Evolutionary conservation across 2,329 filamentous ascomycete genomes (phyloP).

Genomic region (Ophiocordyceps sinensis): DNA sequence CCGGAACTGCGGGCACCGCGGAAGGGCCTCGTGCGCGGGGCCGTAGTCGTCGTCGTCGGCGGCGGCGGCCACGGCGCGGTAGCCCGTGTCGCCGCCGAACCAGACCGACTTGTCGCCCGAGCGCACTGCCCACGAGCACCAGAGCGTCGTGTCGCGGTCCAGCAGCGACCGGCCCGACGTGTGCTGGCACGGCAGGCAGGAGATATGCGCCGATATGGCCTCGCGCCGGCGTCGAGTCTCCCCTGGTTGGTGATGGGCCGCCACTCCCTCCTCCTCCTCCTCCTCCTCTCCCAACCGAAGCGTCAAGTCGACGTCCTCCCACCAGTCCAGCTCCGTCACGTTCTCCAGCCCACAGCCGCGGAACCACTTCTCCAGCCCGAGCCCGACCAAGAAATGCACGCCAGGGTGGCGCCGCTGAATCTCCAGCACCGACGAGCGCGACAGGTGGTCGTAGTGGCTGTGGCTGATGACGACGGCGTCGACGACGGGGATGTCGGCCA

Average conservation of each 20-base stretch:
- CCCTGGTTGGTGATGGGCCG: background rate
- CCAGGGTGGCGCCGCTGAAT: conserved; percentile 58
- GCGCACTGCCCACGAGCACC: conserved; percentile 73
- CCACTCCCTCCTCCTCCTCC: conserved; percentile 5
- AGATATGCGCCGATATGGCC: conserved; percentile 54
- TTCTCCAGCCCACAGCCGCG: conserved; percentile 51
- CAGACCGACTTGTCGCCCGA: conserved; percentile 67
- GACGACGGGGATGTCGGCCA: conserved; percentile 62
- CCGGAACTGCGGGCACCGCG: conserved; percentile 69
- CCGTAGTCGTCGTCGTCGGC: conserved; percentile 52
- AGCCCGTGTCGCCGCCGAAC: conserved; percentile 86
- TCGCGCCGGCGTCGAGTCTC: conserved; percentile 3
- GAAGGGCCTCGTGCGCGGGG: conserved; percentile 48
- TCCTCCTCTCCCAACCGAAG: conserved; percentile 25
- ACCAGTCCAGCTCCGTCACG: conserved; percentile 89
- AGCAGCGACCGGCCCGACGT: conserved; percentile 52
- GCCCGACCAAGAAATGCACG: conserved; percentile 75
- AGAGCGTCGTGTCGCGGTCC: conserved; percentile 65
- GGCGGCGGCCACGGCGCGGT: conserved; percentile 50
- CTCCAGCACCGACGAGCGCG: conserved; percentile 57
- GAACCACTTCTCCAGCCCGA: conserved; percentile 80
- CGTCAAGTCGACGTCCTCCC: conserved; percentile 67
- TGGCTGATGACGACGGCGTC: conserved; percentile 75
- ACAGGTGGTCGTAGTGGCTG: conserved; percentile 88
- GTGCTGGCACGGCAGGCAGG: conserved; percentile 77